Conservation (phyloP, 768 basidiomycete genomes). For the Mrakia frigida region DNA sequence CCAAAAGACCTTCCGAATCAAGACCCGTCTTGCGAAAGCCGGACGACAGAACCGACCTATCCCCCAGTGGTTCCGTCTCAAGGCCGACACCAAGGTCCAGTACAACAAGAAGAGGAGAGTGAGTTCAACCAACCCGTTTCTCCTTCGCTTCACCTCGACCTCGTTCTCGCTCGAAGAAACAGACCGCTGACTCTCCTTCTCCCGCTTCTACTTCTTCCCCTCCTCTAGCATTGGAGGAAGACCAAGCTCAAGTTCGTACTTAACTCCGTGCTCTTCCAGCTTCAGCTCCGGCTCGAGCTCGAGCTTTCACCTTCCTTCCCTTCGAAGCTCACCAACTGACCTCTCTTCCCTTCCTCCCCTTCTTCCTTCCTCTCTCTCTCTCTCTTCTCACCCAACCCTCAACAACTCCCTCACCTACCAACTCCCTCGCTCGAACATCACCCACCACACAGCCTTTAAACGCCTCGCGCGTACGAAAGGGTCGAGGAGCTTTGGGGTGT, state of each 20-base stretch:
- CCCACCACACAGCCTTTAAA: too few species aligned
- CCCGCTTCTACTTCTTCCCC: not conserved
- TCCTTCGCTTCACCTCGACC: not conserved
- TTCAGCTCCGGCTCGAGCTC: too few species aligned
- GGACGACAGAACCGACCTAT: slow-evolving; percentile 95
- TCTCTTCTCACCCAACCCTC: too few species aligned
- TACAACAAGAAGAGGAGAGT: slow-evolving; percentile 65
- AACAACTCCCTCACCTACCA: too few species aligned
- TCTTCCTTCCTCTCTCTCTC: too few species aligned
- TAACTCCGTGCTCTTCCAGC: slow-evolving; percentile 45
- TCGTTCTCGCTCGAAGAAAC: not conserved
- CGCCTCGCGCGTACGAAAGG: too few species aligned
- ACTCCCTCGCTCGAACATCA: too few species aligned
- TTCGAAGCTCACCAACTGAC: too few species aligned
- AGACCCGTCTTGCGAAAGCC: slow-evolving; percentile 95
- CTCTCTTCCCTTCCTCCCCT: too few species aligned
- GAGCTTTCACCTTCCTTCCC: too few species aligned
- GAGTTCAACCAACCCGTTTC: not conserved
- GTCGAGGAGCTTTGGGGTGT: too few species aligned
- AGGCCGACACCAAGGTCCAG: slow-evolving; percentile 70
- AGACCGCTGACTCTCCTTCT: not conserved
- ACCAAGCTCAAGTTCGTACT: slow-evolving; percentile 84
- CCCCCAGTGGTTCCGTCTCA: slow-evolving; percentile 92
- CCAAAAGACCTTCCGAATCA: slow-evolving; percentile 97
- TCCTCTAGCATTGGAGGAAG: slow-evolving; percentile 77